phyloP scores from a whole-genome alignment of 495 filamentous ascomycete genomes.

The Astrothelium subdiscretum region DNA sequence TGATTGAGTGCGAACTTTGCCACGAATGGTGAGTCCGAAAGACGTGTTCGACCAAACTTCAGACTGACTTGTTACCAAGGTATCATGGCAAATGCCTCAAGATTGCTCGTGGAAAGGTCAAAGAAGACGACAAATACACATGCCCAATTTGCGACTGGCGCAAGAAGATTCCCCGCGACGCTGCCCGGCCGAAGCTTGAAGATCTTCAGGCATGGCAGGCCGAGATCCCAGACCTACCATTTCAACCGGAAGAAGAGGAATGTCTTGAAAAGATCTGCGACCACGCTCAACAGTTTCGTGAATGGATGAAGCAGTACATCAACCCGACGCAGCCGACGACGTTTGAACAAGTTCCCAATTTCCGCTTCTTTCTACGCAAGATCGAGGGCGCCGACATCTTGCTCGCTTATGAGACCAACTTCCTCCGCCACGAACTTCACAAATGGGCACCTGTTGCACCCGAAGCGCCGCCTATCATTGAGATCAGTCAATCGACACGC shows the following conservation, averaged over 20 bases:
- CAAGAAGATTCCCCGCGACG: slow-evolving; percentile 96
- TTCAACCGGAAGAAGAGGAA: slow-evolving; percentile 92
- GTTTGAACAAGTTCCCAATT: slow-evolving; percentile 70
- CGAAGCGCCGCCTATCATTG: slow-evolving; percentile 67
- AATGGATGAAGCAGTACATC: slow-evolving; percentile 68
- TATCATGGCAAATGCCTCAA: slow-evolving; percentile 98
- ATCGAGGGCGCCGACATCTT: slow-evolving; percentile 97
- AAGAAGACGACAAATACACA: slow-evolving; percentile 96
- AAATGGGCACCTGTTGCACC: slow-evolving; percentile 92
- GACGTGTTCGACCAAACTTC: background rate
- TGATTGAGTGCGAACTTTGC: slow-evolving; percentile 98
- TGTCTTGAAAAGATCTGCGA: slow-evolving; percentile 72
- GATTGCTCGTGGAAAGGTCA: slow-evolving; percentile 93
- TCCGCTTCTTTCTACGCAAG: slow-evolving; percentile 97
- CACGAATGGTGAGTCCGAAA: slow-evolving; percentile 71
- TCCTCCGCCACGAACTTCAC: slow-evolving; percentile 91
- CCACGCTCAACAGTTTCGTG: slow-evolving; percentile 71
- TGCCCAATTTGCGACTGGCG: slow-evolving; percentile 98
- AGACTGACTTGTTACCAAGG: slow-evolving; percentile 33
- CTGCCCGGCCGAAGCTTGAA: slow-evolving; percentile 88
- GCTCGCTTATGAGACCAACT: slow-evolving; percentile 86
- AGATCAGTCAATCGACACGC: slow-evolving; percentile 80
- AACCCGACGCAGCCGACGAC: slow-evolving; percentile 64
- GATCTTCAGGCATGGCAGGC: slow-evolving; percentile 80
- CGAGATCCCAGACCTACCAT: slow-evolving; percentile 72